phyloP scores from a whole-genome alignment of 148 eudicot genomes.

The Heliosperma pusillum region DNA sequence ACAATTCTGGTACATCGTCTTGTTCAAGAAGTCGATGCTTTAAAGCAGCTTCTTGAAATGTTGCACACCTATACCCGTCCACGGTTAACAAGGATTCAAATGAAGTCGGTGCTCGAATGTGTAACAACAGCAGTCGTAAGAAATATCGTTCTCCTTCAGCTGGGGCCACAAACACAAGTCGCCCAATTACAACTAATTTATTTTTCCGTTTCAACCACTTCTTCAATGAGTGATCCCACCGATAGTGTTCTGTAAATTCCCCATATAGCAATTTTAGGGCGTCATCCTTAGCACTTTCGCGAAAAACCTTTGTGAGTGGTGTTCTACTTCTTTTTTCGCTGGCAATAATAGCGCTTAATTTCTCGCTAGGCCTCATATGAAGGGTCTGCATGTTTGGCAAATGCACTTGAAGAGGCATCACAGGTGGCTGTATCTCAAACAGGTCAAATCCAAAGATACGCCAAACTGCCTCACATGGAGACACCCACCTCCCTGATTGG shows the following conservation, averaged over 20 bases:
- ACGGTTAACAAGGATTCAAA: neutral
- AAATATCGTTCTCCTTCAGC: slow-evolving; percentile 4
- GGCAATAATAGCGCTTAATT: too few species aligned
- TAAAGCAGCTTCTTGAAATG: neutral
- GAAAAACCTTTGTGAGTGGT: too few species aligned
- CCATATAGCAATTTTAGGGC: too few species aligned
- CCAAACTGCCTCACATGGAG: too few species aligned
- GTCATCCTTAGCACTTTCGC: too few species aligned
- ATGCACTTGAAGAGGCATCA: too few species aligned
- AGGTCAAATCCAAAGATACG: too few species aligned
- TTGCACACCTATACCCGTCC: neutral
- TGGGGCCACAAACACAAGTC: neutral
- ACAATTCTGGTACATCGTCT: neutral
- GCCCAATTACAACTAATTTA: neutral
- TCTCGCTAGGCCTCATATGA: too few species aligned
- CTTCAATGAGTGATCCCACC: neutral
- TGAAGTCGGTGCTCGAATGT: neutral
- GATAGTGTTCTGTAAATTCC: neutral
- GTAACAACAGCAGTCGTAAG: neutral
- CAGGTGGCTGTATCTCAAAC: too few species aligned
- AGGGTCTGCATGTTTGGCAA: too few species aligned
- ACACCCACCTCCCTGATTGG: too few species aligned
- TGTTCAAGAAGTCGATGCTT: neutral
- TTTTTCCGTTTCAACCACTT: neutral
- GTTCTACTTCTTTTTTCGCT: too few species aligned